Percentiles rank a stretch among this genome's conserved stretches.
Evolutionary conservation across 2,329 filamentous ascomycete species (phyloP).

Genomic region (Penicillium polonicum): DNA sequence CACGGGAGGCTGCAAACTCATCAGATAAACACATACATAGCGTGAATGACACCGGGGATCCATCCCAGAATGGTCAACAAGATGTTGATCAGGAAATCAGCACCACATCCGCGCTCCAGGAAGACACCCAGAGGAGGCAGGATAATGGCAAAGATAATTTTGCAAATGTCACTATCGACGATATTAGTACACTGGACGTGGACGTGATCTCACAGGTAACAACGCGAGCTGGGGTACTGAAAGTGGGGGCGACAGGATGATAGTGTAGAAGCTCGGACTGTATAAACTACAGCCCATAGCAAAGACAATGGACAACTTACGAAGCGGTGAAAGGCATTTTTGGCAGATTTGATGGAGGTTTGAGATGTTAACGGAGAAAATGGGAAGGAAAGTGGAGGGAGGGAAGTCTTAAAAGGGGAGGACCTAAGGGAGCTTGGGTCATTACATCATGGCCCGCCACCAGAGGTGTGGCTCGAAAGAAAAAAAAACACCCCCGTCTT

Average conservation of each 20-base stretch:
- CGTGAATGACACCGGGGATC: conserved; percentile 86
- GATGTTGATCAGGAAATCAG: conserved; percentile 90
- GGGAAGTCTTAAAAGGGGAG: conserved; percentile 45
- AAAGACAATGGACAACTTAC: conserved; percentile 36
- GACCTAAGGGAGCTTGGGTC: conserved; percentile 48
- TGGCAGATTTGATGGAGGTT: conserved; percentile 21
- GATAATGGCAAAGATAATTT: conserved; percentile 84
- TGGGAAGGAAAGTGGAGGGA: conserved; percentile 8
- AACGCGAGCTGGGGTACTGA: neutral
- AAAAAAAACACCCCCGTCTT: neutral
- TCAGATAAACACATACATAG: conserved; percentile 60
- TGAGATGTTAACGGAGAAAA: conserved; percentile 2
- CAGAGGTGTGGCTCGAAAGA: conserved; percentile 16
- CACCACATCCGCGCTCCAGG: conserved; percentile 86
- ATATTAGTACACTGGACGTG: conserved; percentile 5
- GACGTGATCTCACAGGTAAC: neutral
- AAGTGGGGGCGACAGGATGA: neutral
- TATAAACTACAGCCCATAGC: neutral
- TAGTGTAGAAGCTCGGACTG: neutral
- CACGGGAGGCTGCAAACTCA: neutral
- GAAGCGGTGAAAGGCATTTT: conserved; percentile 54
- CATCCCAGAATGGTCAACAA: conserved; percentile 75
- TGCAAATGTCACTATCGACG: conserved; percentile 65
- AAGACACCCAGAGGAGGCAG: conserved; percentile 90
- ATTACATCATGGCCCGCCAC: conserved; percentile 36